Evolutionary conservation across 495 filamentous ascomycete genomes (phyloP), one percentile per base, ranked within the genome.

Genomic region (Amorphotheca resinae): DNA sequence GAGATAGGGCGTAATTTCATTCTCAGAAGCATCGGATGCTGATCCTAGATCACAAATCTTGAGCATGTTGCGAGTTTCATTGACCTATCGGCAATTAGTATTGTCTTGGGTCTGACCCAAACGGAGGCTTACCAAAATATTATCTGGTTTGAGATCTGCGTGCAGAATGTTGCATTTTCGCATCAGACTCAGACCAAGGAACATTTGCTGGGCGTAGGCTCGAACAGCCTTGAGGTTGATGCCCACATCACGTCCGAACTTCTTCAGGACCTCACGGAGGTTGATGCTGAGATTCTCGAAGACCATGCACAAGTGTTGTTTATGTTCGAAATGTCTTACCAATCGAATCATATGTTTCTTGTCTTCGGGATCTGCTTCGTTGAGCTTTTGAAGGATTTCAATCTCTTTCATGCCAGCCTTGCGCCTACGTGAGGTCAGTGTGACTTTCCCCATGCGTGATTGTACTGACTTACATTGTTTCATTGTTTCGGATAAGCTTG

Each of bases 1-100:
- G 12, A 96, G 77, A 54, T 95, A 96, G 15, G 84, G 85, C 0
- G 85, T 88, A 45, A 89, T 85, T 53, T 94, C 87, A 44, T 82
- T 89, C 22, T 96, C 91, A 9, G 80, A 80, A 18, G 79, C 79
- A 53, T 93, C 83, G 21, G 84, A 87, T 12, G 91, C 93, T 15
- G 93, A 95, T 16, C 91, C 91, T 54, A 98, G 60, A 67, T 98
- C 91, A 61, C 89, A 95, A 26, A 98, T 82, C 62, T 96, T 98
- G 45, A 96, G 73, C 16, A 86, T 52, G 44, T 82, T 93, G 38
- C 83, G 80, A 36, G 70, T 73, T 49, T 94, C 87, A 51, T 87
- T 93, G 43, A 89, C 52, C 52, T 55, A 36, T 40, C 38, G 22
- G 26, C 12, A 42, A 22, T 51, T 41, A 51, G 48, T 26, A 46